Evolutionary conservation across 169 alveolate species (phyloP).

Genomic region (Eimeria maxima): DNA sequence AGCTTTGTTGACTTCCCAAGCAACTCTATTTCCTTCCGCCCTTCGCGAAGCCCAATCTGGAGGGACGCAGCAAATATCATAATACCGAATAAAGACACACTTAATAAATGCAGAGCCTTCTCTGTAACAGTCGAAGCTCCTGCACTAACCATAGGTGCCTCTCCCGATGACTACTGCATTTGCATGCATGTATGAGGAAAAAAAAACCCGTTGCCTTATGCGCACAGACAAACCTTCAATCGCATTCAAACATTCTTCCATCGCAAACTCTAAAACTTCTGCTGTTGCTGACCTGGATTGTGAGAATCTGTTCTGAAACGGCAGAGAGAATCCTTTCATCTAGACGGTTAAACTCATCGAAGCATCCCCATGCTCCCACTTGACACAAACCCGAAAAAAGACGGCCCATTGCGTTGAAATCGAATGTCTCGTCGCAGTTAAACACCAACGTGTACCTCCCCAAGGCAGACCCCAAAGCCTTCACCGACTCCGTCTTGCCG

Average conservation of each 20-base stretch:
- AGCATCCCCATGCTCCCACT: conserved; percentile 99
- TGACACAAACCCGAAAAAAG: conserved; percentile 95
- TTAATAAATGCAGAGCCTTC: neutral
- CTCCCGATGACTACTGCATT: neutral
- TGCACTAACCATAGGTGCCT: conserved; percentile 53
- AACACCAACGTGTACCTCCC: conserved; percentile 98
- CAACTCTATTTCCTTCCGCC: conserved; percentile 76
- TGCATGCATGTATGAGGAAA: neutral
- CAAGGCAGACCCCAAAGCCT: conserved; percentile 97
- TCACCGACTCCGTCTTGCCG: conserved; percentile 99
- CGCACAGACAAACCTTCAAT: too few relatives aligned
- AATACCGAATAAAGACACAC: neutral
- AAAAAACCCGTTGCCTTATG: neutral
- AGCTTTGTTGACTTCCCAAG: conserved; percentile 90
- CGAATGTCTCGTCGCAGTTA: conserved; percentile 99
- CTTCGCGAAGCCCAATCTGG: conserved; percentile 78
- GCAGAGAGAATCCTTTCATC: conserved; percentile 97
- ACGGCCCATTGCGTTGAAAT: conserved; percentile 98
- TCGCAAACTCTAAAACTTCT: too few relatives aligned
- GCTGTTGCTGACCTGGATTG: conserved; percentile 86
- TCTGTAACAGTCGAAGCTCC: neutral
- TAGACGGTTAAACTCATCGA: conserved; percentile 98
- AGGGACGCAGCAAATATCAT: neutral
- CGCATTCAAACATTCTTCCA: too few relatives aligned
- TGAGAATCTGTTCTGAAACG: conserved; percentile 94